Evolutionary conservation across 2,329 filamentous ascomycete species (phyloP).

Genomic region (Colletotrichum australisinense): DNA sequence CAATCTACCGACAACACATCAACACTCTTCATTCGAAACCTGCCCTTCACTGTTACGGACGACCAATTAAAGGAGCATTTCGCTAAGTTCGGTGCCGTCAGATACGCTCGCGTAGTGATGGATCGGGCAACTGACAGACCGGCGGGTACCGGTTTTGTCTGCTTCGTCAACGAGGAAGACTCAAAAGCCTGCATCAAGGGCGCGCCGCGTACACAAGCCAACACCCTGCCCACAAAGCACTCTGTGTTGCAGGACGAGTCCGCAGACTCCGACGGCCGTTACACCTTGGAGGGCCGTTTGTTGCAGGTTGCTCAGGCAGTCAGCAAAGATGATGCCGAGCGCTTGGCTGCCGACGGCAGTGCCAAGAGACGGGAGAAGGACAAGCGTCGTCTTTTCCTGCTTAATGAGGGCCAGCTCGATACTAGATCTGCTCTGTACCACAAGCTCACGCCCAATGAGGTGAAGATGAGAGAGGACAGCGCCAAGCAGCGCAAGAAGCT

Average conservation of each 20-base stretch:
- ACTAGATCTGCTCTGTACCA: slow-evolving; percentile 82
- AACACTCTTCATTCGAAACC: slow-evolving; percentile 92
- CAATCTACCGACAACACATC: slow-evolving; percentile 72
- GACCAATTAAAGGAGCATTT: slow-evolving; percentile 88
- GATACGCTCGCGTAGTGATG: slow-evolving; percentile 92
- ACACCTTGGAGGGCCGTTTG: slow-evolving; percentile 91
- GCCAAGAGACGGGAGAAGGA: slow-evolving; percentile 78
- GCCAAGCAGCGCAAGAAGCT: slow-evolving; percentile 88
- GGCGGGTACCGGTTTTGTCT: slow-evolving; percentile 94
- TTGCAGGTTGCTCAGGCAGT: slow-evolving; percentile 88
- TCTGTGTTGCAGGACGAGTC: slow-evolving; percentile 91
- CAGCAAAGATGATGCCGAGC: slow-evolving; percentile 81
- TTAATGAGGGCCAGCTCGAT: slow-evolving; percentile 86
- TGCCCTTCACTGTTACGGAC: slow-evolving; percentile 90
- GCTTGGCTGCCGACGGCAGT: slow-evolving; percentile 79
- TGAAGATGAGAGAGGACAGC: slow-evolving; percentile 90
- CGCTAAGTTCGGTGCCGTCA: slow-evolving; percentile 84
- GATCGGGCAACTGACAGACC: slow-evolving; percentile 88
- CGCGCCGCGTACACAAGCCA: slow-evolving; percentile 71
- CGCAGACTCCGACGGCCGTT: slow-evolving; percentile 83
- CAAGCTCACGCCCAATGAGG: slow-evolving; percentile 80
- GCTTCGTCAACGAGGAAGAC: slow-evolving; percentile 84
- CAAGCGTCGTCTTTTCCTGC: slow-evolving; percentile 88
- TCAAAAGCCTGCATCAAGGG: slow-evolving; percentile 80
- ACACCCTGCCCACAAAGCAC: slow-evolving; percentile 66